These are phyloP conservation scores for Microdochium nivale DNA, from an alignment of 2,329 filamentous ascomycete genomes.

Conservation along the genomic window DNA sequence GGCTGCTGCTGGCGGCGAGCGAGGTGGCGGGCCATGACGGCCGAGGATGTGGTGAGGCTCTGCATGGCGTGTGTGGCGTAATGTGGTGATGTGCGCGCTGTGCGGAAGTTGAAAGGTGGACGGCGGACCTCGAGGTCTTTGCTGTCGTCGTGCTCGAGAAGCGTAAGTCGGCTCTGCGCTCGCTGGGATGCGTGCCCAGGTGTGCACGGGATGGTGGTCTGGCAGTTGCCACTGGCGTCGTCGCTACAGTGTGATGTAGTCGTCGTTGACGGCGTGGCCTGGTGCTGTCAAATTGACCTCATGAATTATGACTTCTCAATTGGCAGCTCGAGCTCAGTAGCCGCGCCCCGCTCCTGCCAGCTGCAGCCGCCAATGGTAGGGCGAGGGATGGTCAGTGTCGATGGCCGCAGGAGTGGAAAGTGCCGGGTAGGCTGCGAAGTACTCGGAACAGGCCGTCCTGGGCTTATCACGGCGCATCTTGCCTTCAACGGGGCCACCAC, in stretches of 20 bases:
- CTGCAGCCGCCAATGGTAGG: not conserved
- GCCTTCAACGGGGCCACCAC: too few relatives aligned
- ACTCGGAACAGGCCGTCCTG: not conserved
- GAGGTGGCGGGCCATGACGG: conserved; percentile 21
- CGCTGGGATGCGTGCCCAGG: not conserved
- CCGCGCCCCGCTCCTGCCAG: not conserved
- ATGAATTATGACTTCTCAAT: not conserved
- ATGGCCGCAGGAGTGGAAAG: not conserved
- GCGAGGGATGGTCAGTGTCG: not conserved
- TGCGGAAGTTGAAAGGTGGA: not conserved
- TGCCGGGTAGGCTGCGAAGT: not conserved
- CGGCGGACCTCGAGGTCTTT: not conserved
- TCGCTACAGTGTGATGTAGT: not conserved
- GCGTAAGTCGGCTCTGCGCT: not conserved
- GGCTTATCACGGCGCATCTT: too few relatives aligned
- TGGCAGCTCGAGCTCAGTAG: not conserved
- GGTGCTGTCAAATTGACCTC: not conserved
- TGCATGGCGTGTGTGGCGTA: conserved; percentile 12
- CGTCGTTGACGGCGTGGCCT: not conserved
- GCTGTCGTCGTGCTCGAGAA: not conserved
- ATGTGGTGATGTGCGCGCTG: not conserved
- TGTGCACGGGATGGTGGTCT: not conserved
- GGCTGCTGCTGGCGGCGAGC: conserved; percentile 17
- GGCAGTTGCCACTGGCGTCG: not conserved
- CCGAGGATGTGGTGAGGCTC: conserved; percentile 17